Percentiles rank a stretch among this genome's conserved stretches.
Conservation (phyloP, 2,329 filamentous ascomycete genomes). For the Claviceps sp. region DNA sequence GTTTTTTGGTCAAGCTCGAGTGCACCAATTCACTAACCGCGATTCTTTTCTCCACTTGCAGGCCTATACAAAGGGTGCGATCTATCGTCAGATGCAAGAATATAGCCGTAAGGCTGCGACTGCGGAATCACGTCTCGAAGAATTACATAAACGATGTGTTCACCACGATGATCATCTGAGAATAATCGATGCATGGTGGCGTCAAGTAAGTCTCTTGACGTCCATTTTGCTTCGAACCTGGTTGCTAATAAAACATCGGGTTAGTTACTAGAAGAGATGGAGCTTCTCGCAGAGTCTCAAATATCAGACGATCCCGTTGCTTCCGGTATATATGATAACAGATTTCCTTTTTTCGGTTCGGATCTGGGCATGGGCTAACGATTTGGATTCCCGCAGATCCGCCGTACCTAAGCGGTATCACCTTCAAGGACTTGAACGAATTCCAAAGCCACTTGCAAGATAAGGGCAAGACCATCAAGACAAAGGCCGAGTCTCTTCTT, state of each 20-base stretch:
- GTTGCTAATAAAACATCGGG: constrained; percentile 2
- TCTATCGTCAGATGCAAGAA: constrained; percentile 94
- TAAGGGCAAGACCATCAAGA: constrained; percentile 63
- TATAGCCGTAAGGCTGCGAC: constrained; percentile 84
- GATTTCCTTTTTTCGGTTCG: not conserved
- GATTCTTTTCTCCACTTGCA: constrained; percentile 8
- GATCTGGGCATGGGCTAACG: constrained; percentile 10
- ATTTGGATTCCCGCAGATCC: constrained; percentile 25
- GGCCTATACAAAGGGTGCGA: constrained; percentile 65
- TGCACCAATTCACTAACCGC: not conserved
- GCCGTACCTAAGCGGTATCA: constrained; percentile 43
- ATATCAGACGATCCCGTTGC: constrained; percentile 15
- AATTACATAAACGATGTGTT: constrained; percentile 61
- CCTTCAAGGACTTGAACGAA: constrained; percentile 50
- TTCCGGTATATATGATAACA: constrained; percentile 12
- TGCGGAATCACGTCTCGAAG: constrained; percentile 67
- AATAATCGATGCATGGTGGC: constrained; percentile 84
- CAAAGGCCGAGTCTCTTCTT: constrained; percentile 59
- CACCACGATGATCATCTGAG: constrained; percentile 90
- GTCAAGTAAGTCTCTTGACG: constrained; percentile 51
- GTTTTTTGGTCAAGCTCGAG: not conserved
- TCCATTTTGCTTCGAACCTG: not conserved
- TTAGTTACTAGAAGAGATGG: constrained; percentile 51
- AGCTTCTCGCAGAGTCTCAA: constrained; percentile 40
- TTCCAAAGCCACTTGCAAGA: constrained; percentile 73